Base-by-base conservation (phyloP, 2,329 filamentous ascomycete genomes). In the Xylariaceae sp. region DNA sequence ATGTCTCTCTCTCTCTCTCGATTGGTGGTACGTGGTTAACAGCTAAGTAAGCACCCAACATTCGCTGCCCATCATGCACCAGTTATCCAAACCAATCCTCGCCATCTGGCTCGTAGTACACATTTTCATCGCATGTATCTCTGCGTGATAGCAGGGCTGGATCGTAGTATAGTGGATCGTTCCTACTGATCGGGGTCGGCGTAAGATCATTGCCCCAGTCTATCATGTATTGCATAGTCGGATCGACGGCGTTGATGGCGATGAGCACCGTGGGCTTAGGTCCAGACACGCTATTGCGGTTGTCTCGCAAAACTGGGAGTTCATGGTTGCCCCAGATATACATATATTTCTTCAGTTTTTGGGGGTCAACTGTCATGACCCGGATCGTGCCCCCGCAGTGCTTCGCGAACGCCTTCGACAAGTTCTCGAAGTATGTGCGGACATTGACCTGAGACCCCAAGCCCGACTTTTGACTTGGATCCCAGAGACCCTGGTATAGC, bases 71-170 rank as follows among this genome's bases (percentile, higher is more conserved):
- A n/a, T n/a, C n/a, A n/a, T n/a, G n/a, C n/a, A n/a, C n/a, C n/a
- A n/a, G n/a, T 41, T 41, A 50, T 6, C 39, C 28, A 52, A 52
- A 44, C 48, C 37, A 52, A 36, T 52, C 37, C 28, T 52, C 26
- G 4, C 29, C 48, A 24, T 41, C 28, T 28, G 21, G 6, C 16
- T 52, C 14, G 48, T 52, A 52, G 14, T 14, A n/a, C 14, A 7
- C n/a, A 43, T 44, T 52, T 3, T 19, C 6, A 52, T 36, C 37
- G 28, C 48, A 52, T n/a, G 48, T 52, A 36, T 52, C 48, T 52
- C 48, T 52, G n/a, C 48, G 1, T 34, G 5, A 6, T 2, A 43
- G 36, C 28, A n/a, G 26, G 48, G 37, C 29, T 12, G 19, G 6
- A 19, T 34, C n/a, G n/a, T n/a, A n/a, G n/a, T n/a, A n/a, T n/a